Base-by-base conservation (phyloP, 163 green algal genomes). In the Scenedesmus sp. region DNA sequence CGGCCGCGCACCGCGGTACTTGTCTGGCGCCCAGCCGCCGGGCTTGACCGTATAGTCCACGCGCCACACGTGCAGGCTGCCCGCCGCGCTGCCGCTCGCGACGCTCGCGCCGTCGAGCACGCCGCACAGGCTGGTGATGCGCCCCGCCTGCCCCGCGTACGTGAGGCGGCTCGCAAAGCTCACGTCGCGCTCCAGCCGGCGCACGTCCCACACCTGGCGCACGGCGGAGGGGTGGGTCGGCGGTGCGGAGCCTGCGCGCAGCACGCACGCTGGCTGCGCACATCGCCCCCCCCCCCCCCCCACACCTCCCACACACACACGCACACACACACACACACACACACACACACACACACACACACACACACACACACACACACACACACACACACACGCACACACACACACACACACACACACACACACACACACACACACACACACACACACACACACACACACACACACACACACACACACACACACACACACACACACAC, bases 11-110 rank as follows among this genome's bases (percentile, higher is more conserved):
- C 87, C 87, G 44, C 77, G 87, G 81, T 93, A 93, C 26, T 81
- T 82, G 69, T 93, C 87, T 15, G 83, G 78, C 5, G 60, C 73
- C 65, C 53, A 66, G 47, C 77, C 70, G 28, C 75, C 69, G 17
- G 58, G 70, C 47, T 84, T 83, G 15, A 60, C 84, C 45, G 78
- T 89, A 76, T 92, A 92, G 82, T 97, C 92, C 44, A 97, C 91
- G 0, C 91, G 75, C 94, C 93, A 97, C 71, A 96, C 82, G 60
- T 97, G 94, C 33, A 98, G 67, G 33, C 78, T 88, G 66, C 94
- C 94, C 22, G 80, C 75, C 57, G 73, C 77, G 60, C 81, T 90
- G 60, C 72, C 92, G 2, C 76, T 89, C 4, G 91, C 91, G 20
- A 97, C 85, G 47, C 75, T 92, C 65, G 84, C 72, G 34, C 84